Conservation (phyloP, 108 stramenopile genomes). For the Craspedostauros australis region DNA sequence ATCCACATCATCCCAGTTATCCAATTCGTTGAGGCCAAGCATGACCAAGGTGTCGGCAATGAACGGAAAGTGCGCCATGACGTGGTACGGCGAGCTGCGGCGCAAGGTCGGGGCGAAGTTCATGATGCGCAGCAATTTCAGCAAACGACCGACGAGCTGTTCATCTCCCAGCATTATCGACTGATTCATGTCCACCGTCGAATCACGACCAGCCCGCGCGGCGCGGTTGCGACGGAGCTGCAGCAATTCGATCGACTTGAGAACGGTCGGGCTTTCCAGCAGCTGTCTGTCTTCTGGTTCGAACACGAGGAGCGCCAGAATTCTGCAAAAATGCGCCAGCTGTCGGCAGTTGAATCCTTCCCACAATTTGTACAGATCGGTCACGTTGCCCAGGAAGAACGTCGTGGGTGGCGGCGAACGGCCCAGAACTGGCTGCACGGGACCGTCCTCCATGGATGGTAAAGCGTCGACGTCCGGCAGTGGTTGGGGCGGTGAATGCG, state of each 20-base stretch:
- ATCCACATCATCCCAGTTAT: conserved; percentile 44
- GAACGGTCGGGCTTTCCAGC: conserved; percentile 57
- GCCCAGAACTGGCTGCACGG: neutral
- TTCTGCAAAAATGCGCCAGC: conserved; percentile 81
- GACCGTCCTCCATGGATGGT: neutral
- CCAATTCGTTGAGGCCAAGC: conserved; percentile 47
- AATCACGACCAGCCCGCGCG: conserved; percentile 51
- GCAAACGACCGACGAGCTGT: conserved; percentile 38
- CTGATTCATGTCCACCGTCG: conserved; percentile 79
- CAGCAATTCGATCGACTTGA: conserved; percentile 74
- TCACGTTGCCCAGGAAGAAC: conserved; percentile 61
- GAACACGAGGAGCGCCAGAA: conserved; percentile 77
- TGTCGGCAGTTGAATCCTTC: conserved; percentile 59
- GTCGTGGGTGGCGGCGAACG: conserved; percentile 30
- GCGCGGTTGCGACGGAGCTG: conserved; percentile 72
- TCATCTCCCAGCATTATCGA: conserved; percentile 61
- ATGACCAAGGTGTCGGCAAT: conserved; percentile 52
- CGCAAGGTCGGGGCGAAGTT: conserved; percentile 67
- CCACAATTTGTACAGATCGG: conserved; percentile 58
- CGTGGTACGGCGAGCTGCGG: conserved; percentile 36
- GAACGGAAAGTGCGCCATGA: conserved; percentile 59
- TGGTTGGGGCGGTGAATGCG: conserved; percentile 21
- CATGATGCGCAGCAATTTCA: conserved; percentile 64
- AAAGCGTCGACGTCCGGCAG: conserved; percentile 1
- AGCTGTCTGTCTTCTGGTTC: conserved; percentile 88